Base-by-base conservation (phyloP, 2,329 filamentous ascomycete species). In the Rasamsonia emersonii region DNA sequence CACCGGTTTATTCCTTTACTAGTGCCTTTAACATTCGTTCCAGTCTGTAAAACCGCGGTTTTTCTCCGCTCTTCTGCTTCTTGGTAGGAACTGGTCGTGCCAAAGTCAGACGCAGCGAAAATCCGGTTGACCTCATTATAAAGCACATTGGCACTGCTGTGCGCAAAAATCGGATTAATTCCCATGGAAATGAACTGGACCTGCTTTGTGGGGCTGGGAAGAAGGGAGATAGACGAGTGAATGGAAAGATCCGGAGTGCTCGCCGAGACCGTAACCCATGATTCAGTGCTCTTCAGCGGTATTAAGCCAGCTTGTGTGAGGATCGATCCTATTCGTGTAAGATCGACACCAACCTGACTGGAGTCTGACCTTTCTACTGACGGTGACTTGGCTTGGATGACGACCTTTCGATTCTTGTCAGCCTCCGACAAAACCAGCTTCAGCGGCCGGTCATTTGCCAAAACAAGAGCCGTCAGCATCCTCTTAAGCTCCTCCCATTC, bases 161-260 rank as follows among this genome's bases (percentile, higher is more conserved):
- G 64, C 15, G 72, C 61, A 29, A 63, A 51, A 2, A 93, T 45
- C 0, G 86, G 84, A 6, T 69, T 62, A 5, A 86, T 71, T 0
- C 84, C 86, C 16, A 94, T 58, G 4, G 82, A 84, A 14, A 96
- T 72, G 51, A 94, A 93, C 45, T 96, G 89, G 2, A 75, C 62
- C 13, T 73, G 72, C 42, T 77, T 86, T 1, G 73, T 82, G 1
- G 86, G 79, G 11, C 73, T 73, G 0, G 88, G 84, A 1, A 67
- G 57, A 1, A 79, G 64, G 3, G 77, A 93, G 10, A 95, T 77
- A 20, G 76, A 76, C 2, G 85, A 86, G 37, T 66, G 68, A 16
- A 95, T 65, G 1, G 67, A 68, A 7, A 91, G 48, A 2, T 64
- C 62, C 0, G 71, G 64, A 1, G 76, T 74, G 0, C 75, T 75